phyloP scores from a whole-genome alignment of 805 yeast species.

The Yarrowia sp. region DNA sequence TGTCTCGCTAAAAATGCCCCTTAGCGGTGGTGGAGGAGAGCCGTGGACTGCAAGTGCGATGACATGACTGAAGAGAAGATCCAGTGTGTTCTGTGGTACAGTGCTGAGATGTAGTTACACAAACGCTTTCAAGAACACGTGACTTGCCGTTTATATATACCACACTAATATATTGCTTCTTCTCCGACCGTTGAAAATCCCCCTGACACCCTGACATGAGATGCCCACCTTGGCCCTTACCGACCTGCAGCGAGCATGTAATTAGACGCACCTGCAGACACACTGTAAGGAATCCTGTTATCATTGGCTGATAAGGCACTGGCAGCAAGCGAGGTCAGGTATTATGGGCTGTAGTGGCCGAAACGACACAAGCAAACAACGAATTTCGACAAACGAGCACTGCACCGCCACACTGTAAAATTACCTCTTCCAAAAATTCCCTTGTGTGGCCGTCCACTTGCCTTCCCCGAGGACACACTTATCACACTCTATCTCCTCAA shows the following conservation, averaged over 20 bases:
- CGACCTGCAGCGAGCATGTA: not conserved
- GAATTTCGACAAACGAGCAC: no score
- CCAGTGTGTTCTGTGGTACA: no score
- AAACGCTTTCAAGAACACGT: no score
- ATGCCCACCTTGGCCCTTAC: constrained; percentile 19
- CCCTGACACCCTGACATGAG: not conserved
- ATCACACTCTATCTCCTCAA: constrained; percentile 23
- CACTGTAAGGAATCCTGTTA: constrained; percentile 16
- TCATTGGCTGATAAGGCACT: constrained; percentile 20
- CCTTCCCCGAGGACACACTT: not conserved
- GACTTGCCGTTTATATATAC: no score
- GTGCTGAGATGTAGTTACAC: no score
- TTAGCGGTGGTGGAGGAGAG: constrained; percentile 12
- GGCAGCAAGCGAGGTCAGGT: not conserved
- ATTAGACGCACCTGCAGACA: constrained; percentile 24
- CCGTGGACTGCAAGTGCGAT: not conserved
- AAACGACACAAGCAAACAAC: no score
- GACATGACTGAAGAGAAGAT: not conserved
- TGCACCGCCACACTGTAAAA: no score
- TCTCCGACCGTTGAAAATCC: not conserved
- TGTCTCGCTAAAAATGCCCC: constrained; percentile 7
- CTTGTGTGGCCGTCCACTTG: not conserved
- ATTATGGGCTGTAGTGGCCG: not conserved
- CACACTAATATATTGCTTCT: no score
- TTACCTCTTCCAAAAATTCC: no score